Conservation (phyloP, 352 stramenopile genomes). For the Blastocystis sp. region DNA sequence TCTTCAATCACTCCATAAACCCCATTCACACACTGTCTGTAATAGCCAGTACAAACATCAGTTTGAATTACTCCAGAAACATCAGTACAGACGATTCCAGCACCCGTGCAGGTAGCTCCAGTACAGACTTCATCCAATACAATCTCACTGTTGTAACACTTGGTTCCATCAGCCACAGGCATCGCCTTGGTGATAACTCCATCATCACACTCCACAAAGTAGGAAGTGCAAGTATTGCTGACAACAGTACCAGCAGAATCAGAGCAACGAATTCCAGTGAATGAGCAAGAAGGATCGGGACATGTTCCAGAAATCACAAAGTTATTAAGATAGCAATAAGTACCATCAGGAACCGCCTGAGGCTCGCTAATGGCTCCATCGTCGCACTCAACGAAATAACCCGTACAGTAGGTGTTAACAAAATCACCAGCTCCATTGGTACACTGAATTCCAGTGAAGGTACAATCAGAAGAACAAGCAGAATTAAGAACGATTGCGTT, state of each 20-base stretch:
- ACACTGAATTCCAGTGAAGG: conserved; percentile 53
- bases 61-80: background rate
- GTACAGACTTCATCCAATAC: conserved; percentile 1
- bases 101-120: conserved; percentile 1
- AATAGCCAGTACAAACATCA: conserved; percentile 57
- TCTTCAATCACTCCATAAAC: background rate
- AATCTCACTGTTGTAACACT: conserved; percentile 58
- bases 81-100: conserved; percentile 37
- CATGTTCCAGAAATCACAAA: conserved; percentile 13
- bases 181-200: background rate
- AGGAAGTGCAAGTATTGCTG: conserved; percentile 34
- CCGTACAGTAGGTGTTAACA: conserved; percentile 40
- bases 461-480: conserved; percentile 32
- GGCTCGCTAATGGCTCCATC: conserved; percentile 25
- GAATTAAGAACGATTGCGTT: conserved; percentile 43
- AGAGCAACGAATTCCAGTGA: background rate
- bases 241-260: conserved; percentile 9
- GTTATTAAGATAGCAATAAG: conserved; percentile 58
- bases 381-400: conserved; percentile 49
- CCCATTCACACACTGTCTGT: conserved; percentile 16
- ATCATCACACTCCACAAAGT: conserved; percentile 39
- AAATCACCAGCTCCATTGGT: conserved; percentile 51
- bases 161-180: background rate
- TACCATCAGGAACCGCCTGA: conserved; percentile 48
- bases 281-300: background rate